A percentile compares a stretch with the other conserved stretches of the same genome.
Evolutionary conservation across 1,139 yeast genomes (phyloP).

Genomic region (Candida mesenterica): DNA sequence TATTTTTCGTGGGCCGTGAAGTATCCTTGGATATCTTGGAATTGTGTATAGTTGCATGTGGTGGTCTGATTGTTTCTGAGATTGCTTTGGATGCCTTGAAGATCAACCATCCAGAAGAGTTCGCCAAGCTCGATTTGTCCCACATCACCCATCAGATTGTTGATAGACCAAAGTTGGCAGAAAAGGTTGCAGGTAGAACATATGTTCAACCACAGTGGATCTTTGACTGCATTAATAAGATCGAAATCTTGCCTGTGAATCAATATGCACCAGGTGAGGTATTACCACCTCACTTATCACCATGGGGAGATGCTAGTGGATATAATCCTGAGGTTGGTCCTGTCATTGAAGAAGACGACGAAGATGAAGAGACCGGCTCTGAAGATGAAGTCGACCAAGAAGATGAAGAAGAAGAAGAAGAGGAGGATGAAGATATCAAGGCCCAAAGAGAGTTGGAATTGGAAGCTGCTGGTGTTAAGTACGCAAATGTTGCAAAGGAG

Average conservation of each 20-base stretch:
- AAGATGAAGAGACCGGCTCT: constrained; percentile 46
- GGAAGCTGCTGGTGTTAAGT: constrained; percentile 86
- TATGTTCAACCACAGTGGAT: constrained; percentile 98
- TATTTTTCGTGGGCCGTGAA: constrained; percentile 91
- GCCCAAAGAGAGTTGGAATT: constrained; percentile 85
- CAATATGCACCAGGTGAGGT: constrained; percentile 92
- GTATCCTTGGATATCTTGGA: constrained; percentile 91
- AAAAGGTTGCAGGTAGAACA: constrained; percentile 86
- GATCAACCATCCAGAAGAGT: constrained; percentile 38
- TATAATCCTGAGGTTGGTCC: constrained; percentile 74
- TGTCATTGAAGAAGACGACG: constrained; percentile 39
- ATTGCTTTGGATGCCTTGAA: constrained; percentile 77
- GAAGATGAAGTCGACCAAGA: constrained; percentile 50
- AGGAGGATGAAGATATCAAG: constrained; percentile 56
- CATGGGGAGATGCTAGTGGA: constrained; percentile 96
- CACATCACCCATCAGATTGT: constrained; percentile 88
- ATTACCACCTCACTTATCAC: constrained; percentile 94
- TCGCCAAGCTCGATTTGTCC: constrained; percentile 55
- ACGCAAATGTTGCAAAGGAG: constrained; percentile 51
- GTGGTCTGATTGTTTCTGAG: constrained; percentile 85
- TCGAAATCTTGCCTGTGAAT: constrained; percentile 69
- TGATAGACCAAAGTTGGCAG: constrained; percentile 81
- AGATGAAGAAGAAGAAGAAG: constrained; percentile 48
- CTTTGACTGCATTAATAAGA: constrained; percentile 85
- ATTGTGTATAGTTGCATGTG: constrained; percentile 81